Conservation (phyloP, 208 protist species). For the Acanthamoeba rhysodes region DNA sequence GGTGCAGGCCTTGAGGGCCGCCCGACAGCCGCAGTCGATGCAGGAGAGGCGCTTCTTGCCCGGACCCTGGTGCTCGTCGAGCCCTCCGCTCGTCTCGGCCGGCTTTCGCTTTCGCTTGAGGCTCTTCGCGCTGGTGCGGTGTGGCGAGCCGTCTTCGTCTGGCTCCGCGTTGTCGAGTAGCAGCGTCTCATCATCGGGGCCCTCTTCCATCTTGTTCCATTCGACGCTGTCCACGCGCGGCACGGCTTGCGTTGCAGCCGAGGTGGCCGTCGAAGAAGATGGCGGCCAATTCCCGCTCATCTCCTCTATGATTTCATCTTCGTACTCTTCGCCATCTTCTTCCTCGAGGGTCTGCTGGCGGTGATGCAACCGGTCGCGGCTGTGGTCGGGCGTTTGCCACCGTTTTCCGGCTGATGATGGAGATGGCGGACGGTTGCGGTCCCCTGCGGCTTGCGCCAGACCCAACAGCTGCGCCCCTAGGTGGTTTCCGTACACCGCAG, state of each 20-base stretch:
- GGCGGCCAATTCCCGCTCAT: neutral
- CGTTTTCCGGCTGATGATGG: neutral
- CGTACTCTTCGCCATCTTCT: slow-evolving; percentile 1
- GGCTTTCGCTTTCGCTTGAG: slow-evolving; percentile 53
- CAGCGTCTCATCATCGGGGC: neutral
- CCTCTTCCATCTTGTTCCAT: slow-evolving; percentile 16
- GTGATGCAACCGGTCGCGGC: neutral
- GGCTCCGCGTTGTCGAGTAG: neutral
- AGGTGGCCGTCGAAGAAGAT: neutral
- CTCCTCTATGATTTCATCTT: slow-evolving; percentile 34
- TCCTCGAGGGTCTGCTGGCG: neutral
- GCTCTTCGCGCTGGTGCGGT: neutral
- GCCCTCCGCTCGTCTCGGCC: neutral
- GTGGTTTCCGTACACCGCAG: slow-evolving; percentile 19
- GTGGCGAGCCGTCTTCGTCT: neutral
- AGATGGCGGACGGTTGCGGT: neutral
- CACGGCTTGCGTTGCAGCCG: neutral
- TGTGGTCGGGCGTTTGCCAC: neutral
- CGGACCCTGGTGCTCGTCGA: neutral
- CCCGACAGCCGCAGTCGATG: slow-evolving; percentile 50
- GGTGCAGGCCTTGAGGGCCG: slow-evolving; percentile 48
- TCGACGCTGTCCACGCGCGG: slow-evolving; percentile 8
- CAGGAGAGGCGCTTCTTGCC: slow-evolving; percentile 54
- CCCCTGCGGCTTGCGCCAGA: neutral
- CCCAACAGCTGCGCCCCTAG: slow-evolving; percentile 17